Conservation (phyloP, 2,329 filamentous ascomycete genomes). For the Penicillium sp. region DNA sequence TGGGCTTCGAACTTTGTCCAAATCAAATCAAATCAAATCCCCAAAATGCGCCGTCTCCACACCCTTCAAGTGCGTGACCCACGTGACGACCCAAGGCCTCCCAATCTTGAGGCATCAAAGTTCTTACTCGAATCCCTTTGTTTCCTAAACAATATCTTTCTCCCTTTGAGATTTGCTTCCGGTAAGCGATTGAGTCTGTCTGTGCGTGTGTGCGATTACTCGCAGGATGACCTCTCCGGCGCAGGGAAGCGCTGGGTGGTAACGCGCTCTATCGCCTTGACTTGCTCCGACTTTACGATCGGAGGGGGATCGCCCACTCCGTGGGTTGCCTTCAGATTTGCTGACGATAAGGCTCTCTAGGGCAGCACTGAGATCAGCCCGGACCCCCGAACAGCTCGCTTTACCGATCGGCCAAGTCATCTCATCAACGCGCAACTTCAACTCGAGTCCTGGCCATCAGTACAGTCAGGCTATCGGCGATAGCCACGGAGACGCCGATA, state of each 20-base stretch:
- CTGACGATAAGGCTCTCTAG: conserved; percentile 4
- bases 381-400: conserved; percentile 5
- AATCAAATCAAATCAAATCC: background rate
- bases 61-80: conserved; percentile 7
- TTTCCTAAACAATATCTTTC: conserved; percentile 5
- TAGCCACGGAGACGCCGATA: conserved; percentile 10
- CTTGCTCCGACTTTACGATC: conserved; percentile 11
- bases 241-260: conserved; percentile 13
- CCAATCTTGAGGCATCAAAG: conserved; percentile 11
- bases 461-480: conserved; percentile 1
- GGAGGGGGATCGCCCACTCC: conserved; percentile 19
- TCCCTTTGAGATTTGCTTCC: background rate
- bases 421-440: background rate
- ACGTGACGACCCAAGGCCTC: conserved; percentile 16
- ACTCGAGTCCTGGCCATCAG: background rate
- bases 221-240: conserved; percentile 6
- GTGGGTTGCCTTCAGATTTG: conserved; percentile 5
- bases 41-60: conserved; percentile 10
- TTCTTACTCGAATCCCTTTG: conserved; percentile 6
- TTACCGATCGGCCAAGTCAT: conserved; percentile 1
- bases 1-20: background rate
- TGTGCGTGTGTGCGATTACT: background rate
- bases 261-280: conserved; percentile 11
- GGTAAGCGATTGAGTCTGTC: conserved; percentile 2
- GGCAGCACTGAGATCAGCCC: background rate